Evolutionary conservation across 495 filamentous ascomycete genomes (phyloP), one percentile per base, ranked within the genome.

Genomic region (Darksidea phi): DNA sequence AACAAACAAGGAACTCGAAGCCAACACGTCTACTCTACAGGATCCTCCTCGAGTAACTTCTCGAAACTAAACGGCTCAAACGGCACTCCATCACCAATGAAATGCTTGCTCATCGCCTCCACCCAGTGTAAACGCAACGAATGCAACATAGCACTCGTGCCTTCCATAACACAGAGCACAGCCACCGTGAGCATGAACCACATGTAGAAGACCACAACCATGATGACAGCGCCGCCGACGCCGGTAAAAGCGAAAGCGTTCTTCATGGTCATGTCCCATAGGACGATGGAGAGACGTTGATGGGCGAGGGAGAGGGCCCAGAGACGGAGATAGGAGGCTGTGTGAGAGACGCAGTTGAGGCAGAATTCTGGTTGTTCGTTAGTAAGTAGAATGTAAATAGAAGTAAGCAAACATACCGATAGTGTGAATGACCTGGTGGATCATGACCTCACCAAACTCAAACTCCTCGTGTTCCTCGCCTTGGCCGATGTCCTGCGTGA

Each of bases 71-170:
- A 97, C 8, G 94, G 94, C 67, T 87, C 79, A 76, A 99, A 97
- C 37, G 91, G 79, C 71, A 94, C 70, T 43, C 94, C 94, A 54
- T 91, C 91, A 62, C 95, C 95, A 72, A 97, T 88, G 78, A 97
- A 96, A 79, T 97, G 95, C 77, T 98, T 98, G 77, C 90, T 94
- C 85, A 97, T 97, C n/a, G 94, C 91, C 74, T 99, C 94, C 58
- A 99, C 94, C 94, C 94, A 99, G 70, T 97, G 95, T 58, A 99
- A 82, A 79, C 94, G 84, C 65, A 99, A 80, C 60, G 88, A 91
- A 75, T 97, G 95, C 78, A 96, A 82, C 89, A 94, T 92, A 48
- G 89, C 89, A 72, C 85, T 87, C 26, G 88, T 91, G 48, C 89
- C 89, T 70, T 94, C 89, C 89, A 94, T 94, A 53, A 89, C 77